Evolutionary conservation across 2,329 filamentous ascomycete species (phyloP).

Genomic region (Sporothrix euskadiensis): DNA sequence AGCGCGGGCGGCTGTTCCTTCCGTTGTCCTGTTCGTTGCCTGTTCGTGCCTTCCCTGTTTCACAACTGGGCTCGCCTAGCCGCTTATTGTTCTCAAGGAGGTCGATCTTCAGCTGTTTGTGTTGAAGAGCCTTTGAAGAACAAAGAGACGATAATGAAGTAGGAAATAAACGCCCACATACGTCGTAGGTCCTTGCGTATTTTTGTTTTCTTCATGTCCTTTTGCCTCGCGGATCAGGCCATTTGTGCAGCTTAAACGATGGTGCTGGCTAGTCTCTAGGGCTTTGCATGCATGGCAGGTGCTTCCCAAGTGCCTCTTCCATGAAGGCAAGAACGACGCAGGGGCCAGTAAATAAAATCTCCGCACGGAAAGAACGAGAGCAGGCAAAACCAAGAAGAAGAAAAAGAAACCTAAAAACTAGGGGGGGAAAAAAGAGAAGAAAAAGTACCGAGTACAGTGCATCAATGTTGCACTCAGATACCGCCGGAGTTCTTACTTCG

Average conservation of each 20-base stretch:
- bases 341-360: neutral
- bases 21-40: neutral
- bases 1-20: slow-evolving; percentile 11
- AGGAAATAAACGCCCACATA: neutral
- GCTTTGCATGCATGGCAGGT: neutral
- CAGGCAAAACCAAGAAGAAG: too few relatives aligned
- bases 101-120: neutral
- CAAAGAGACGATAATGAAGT: neutral
- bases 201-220: neutral
- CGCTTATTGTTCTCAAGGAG: neutral
- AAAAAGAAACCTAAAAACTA: too few relatives aligned
- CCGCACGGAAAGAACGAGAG: neutral
- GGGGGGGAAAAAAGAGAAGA: too few relatives aligned
- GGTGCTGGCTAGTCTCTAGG: neutral
- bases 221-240: neutral
- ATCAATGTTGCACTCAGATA: neutral
- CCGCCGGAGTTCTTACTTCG: neutral
- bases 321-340: slow-evolving; percentile 2
- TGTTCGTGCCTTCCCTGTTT: neutral
- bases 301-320: neutral
- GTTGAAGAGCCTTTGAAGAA: neutral
- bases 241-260: neutral
- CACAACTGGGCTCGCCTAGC: neutral
- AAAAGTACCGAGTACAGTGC: neutral
- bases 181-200: neutral